Conservation (phyloP, 768 basidiomycete genomes). For the Punctularia strigosozonata region DNA sequence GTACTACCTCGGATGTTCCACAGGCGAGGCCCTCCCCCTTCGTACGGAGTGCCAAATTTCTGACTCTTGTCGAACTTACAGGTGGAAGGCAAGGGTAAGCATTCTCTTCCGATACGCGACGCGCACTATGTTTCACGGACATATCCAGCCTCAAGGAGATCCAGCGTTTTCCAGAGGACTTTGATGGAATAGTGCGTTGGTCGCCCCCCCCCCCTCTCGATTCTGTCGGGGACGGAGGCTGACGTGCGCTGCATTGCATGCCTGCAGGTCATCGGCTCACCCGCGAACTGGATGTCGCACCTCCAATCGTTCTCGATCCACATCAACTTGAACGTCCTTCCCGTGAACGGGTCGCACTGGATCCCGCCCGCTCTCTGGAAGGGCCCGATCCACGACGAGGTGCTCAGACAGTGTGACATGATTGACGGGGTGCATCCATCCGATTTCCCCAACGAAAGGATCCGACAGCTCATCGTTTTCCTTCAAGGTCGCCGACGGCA, state of each 20-base stretch:
- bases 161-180: slow-evolving; percentile 19
- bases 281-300: slow-evolving; percentile 16
- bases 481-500: slow-evolving; percentile 16
- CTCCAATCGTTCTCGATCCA: slow-evolving; percentile 13
- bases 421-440: slow-evolving; percentile 18
- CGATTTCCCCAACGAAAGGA: too few species aligned
- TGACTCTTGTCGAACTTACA: too few species aligned
- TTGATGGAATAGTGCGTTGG: slow-evolving; percentile 18
- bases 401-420: slow-evolving; percentile 19
- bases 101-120: too few species aligned
- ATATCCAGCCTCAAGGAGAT: slow-evolving; percentile 11
- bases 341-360: slow-evolving; percentile 12
- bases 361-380: slow-evolving; percentile 15
- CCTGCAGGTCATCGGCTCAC: slow-evolving; percentile 18
- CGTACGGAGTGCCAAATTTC: too few species aligned
- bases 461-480: too few species aligned
- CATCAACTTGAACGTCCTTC: slow-evolving; percentile 13
- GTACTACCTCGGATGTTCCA: slow-evolving; percentile 20
- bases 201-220: neutral
- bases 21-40: slow-evolving; percentile 6
- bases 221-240: too few species aligned
- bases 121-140: too few species aligned
- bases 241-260: neutral
- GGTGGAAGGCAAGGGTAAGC: slow-evolving; percentile 17
- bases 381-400: slow-evolving; percentile 16